These are phyloP conservation scores for Gossypium schwendimanii DNA, from an alignment of 441 rosid species.

Conservation along the genomic window DNA sequence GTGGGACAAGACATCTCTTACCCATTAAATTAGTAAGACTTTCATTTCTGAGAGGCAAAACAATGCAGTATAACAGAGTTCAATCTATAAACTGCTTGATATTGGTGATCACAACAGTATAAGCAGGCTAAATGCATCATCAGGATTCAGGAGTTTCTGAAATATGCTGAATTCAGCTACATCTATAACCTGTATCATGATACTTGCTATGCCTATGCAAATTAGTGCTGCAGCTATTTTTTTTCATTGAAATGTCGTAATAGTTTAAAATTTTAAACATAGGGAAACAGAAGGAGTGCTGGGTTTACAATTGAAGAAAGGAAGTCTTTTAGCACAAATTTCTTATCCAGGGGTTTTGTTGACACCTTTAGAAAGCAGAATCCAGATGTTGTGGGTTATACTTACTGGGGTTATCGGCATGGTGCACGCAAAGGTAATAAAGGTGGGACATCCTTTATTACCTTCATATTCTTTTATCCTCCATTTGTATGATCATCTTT, in stretches of 20 bases:
- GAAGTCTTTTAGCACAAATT: slow-evolving; percentile 67
- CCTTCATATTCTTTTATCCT: background rate
- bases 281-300: slow-evolving; percentile 96
- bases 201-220: background rate
- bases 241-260: background rate
- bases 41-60: background rate
- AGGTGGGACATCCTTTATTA: slow-evolving; percentile 34
- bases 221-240: background rate
- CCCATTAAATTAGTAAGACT: background rate
- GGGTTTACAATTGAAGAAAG: slow-evolving; percentile 93
- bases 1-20: background rate
- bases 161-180: background rate
- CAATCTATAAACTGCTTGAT: background rate
- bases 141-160: background rate
- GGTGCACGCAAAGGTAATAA: slow-evolving; percentile 74
- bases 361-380: slow-evolving; percentile 87
- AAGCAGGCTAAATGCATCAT: background rate
- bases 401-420: slow-evolving; percentile 90
- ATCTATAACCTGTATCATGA: background rate
- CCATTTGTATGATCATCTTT: background rate
- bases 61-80: background rate
- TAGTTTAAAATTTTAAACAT: background rate
- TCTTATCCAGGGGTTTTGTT: slow-evolving; percentile 71
- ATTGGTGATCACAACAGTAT: background rate
- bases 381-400: slow-evolving; percentile 77